Conservation (phyloP, 1,139 yeast genomes). For the Taphrina pruni region DNA sequence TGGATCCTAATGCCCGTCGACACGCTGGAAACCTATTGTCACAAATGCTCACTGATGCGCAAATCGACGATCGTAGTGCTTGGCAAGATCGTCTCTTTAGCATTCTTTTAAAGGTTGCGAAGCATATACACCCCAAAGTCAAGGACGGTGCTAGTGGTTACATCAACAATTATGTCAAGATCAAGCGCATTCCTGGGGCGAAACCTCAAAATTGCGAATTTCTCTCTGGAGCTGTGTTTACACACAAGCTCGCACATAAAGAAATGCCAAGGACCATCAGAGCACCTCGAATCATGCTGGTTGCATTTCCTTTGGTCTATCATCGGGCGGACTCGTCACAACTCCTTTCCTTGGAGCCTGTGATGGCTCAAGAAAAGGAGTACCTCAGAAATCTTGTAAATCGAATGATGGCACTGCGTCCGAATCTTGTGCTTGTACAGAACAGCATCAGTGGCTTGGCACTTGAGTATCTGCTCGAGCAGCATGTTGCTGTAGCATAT, state of each 20-base stretch:
- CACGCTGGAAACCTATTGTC: conserved; percentile 58
- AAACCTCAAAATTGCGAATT: conserved; percentile 62
- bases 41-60: conserved; percentile 62
- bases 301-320: conserved; percentile 90
- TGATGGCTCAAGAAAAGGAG: conserved; percentile 86
- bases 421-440: conserved; percentile 80
- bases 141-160: conserved; percentile 77
- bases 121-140: conserved; percentile 61
- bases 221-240: conserved; percentile 81
- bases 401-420: conserved; percentile 74
- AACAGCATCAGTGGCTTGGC: conserved; percentile 87
- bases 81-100: conserved; percentile 62
- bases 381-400: conserved; percentile 81
- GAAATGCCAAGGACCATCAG: conserved; percentile 69
- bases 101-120: conserved; percentile 57
- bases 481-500: conserved; percentile 73
- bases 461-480: conserved; percentile 68
- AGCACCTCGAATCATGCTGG: conserved; percentile 76
- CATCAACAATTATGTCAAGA: conserved; percentile 82
- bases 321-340: conserved; percentile 64
- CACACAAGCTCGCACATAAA: conserved; percentile 82
- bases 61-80: conserved; percentile 60
- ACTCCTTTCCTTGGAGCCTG: conserved; percentile 80
- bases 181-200: conserved; percentile 84
- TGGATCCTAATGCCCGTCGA: conserved; percentile 54